phyloP scores from a whole-genome alignment of 192 early-diverging fungal genomes.

The Entomortierella chlamydospora region DNA sequence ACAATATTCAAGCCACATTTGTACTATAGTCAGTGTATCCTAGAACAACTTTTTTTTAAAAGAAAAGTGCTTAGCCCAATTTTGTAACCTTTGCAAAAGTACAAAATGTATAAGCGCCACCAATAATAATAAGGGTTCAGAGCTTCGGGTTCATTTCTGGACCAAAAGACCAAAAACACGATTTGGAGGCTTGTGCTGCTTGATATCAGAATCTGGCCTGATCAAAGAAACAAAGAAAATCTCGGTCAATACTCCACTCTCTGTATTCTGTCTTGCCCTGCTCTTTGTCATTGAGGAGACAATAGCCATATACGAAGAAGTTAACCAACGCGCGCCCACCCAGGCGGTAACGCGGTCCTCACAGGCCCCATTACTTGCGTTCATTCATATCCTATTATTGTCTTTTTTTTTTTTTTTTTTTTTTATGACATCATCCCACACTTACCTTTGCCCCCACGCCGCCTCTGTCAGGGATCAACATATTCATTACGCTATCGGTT shows the following conservation, averaged over 20 bases:
- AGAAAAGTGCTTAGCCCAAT: background rate
- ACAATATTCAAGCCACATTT: too few relatives aligned
- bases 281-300: slow-evolving; percentile 3
- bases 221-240: background rate
- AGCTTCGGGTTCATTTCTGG: slow-evolving; percentile 11
- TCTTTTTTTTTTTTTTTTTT: too few relatives aligned
- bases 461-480: too few relatives aligned
- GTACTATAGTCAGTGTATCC: too few relatives aligned
- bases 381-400: too few relatives aligned
- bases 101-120: too few relatives aligned
- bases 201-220: slow-evolving; percentile 20
- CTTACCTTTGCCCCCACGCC: too few relatives aligned
- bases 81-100: background rate
- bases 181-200: slow-evolving; percentile 1
- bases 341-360: background rate
- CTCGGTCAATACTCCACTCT: slow-evolving; percentile 11
- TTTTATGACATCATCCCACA: too few relatives aligned
- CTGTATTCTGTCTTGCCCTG: slow-evolving; percentile 25
- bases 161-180: too few relatives aligned
- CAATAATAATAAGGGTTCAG: too few relatives aligned
- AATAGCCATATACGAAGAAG: background rate
- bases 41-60: background rate
- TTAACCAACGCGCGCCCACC: background rate
- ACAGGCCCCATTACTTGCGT: too few relatives aligned
- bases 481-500: too few relatives aligned